A percentile compares a stretch with the other conserved stretches of the same genome.
phyloP scores from a whole-genome alignment of 768 basidiomycete genomes.

The Boletellus ananas region DNA sequence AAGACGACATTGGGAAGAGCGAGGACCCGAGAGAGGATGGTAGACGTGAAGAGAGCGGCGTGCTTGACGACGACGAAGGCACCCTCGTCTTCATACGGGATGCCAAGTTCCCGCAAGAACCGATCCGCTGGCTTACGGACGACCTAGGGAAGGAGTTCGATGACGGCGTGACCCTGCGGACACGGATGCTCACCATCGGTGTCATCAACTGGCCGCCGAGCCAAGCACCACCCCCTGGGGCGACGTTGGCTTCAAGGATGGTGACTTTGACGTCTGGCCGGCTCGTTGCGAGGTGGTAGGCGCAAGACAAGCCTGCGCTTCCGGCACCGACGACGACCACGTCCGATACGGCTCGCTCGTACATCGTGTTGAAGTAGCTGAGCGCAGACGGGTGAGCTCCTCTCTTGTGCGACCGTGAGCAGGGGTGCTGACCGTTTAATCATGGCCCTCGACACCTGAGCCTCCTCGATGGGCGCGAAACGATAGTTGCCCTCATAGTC shows the following conservation, averaged over 20 bases:
- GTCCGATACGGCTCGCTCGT: constrained; percentile 71
- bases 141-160: constrained; percentile 39
- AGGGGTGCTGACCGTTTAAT: constrained; percentile 51
- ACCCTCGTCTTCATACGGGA: constrained; percentile 77
- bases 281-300: constrained; percentile 63
- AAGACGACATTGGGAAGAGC: constrained; percentile 67
- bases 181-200: constrained; percentile 53
- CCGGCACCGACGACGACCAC: constrained; percentile 76
- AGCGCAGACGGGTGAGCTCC: constrained; percentile 3
- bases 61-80: constrained; percentile 77
- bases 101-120: constrained; percentile 65
- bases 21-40: constrained; percentile 66
- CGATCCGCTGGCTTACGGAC: constrained; percentile 73
- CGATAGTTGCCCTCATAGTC: constrained; percentile 59
- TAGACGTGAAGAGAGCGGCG: constrained; percentile 78
- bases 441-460: constrained; percentile 74
- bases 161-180: not conserved
- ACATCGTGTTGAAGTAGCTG: constrained; percentile 72
- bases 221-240: constrained; percentile 77
- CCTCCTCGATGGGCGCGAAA: constrained; percentile 73
- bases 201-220: constrained; percentile 77
- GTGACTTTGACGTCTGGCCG: constrained; percentile 65
- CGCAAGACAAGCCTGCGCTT: constrained; percentile 66
- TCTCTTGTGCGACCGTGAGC: not conserved
- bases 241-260: constrained; percentile 75